These are phyloP conservation scores for Phoma sp. DNA, from an alignment of 2,329 filamentous ascomycete genomes.

Conservation along the genomic window DNA sequence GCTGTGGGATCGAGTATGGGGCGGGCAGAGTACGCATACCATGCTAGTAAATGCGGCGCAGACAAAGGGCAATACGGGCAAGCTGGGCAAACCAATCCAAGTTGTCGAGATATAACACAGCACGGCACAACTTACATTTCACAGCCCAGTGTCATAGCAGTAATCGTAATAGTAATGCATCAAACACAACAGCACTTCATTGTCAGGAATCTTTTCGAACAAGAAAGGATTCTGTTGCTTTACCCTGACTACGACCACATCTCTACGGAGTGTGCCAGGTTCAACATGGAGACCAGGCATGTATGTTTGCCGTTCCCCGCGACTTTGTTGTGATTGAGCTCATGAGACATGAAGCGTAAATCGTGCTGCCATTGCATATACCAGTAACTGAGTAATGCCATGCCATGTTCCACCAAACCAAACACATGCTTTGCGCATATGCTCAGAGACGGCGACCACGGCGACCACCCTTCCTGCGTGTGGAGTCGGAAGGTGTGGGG, in stretches of 20 bases:
- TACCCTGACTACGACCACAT: slow-evolving; percentile 38
- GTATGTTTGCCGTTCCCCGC: slow-evolving; percentile 45
- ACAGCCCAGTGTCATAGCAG: slow-evolving; percentile 20
- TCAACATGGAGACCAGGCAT: slow-evolving; percentile 50
- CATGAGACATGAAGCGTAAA: slow-evolving; percentile 41
- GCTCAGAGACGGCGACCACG: slow-evolving; percentile 99
- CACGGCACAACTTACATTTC: slow-evolving; percentile 24
- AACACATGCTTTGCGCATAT: slow-evolving; percentile 51
- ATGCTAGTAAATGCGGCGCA: slow-evolving; percentile 68
- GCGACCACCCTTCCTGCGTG: slow-evolving; percentile 99
- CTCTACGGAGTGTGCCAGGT: slow-evolving; percentile 38
- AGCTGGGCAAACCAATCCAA: slow-evolving; percentile 55
- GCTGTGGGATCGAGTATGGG: slow-evolving; percentile 67
- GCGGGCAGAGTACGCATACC: slow-evolving; percentile 57
- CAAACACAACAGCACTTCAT: slow-evolving; percentile 41
- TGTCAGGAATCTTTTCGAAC: slow-evolving; percentile 42
- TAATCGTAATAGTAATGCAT: slow-evolving; percentile 34
- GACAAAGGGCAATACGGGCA: slow-evolving; percentile 56
- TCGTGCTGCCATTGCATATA: slow-evolving; percentile 34
- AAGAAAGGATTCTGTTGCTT: slow-evolving; percentile 48
- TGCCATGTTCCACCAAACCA: slow-evolving; percentile 43
- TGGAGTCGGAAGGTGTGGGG: slow-evolving; percentile 98
- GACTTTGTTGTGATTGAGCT: slow-evolving; percentile 45
- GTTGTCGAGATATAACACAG: slow-evolving; percentile 46
- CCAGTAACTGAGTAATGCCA: slow-evolving; percentile 32